Evolutionary conservation across 352 stramenopile species (phyloP).

Genomic region (Pythium biforme): DNA sequence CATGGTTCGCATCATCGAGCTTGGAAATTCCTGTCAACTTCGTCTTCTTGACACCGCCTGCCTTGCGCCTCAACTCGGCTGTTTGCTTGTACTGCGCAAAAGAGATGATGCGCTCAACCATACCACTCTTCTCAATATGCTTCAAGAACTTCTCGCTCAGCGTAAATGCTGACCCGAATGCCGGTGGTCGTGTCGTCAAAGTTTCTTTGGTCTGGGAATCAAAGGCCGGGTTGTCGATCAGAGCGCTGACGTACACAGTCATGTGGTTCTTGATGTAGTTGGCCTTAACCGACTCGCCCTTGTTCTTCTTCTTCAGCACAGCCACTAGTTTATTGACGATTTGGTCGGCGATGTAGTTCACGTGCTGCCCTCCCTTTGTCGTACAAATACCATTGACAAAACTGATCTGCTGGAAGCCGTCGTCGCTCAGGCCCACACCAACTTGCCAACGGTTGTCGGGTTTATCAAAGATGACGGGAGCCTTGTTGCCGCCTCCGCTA

Average conservation of each 20-base stretch:
- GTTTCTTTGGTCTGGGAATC: conserved; percentile 98
- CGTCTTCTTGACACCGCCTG: conserved; percentile 73
- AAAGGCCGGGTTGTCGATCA: conserved; percentile 98
- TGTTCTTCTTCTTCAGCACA: conserved; percentile 94
- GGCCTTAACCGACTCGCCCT: conserved; percentile 91
- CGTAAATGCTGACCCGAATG: conserved; percentile 86
- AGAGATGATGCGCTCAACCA: conserved; percentile 90
- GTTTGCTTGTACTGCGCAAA: conserved; percentile 93
- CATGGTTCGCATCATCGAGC: conserved; percentile 97
- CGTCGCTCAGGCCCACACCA: conserved; percentile 90
- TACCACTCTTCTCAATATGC: conserved; percentile 85
- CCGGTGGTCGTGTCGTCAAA: conserved; percentile 85
- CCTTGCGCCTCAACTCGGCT: conserved; percentile 87
- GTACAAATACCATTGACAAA: conserved; percentile 99
- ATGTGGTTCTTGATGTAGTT: conserved; percentile 96
- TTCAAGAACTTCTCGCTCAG: conserved; percentile 89
- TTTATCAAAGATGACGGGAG: conserved; percentile 89
- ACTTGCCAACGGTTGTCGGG: conserved; percentile 95
- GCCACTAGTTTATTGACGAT: conserved; percentile 87
- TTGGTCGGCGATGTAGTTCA: conserved; percentile 92
- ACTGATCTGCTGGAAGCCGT: conserved; percentile 94
- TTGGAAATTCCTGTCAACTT: conserved; percentile 93
- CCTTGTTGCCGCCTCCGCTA: conserved; percentile 35
- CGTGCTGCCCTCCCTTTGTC: conserved; percentile 95
- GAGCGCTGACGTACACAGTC: conserved; percentile 94